A percentile compares a stretch with the other conserved stretches of the same genome.
Conservation (phyloP, 495 filamentous ascomycete genomes). For the Penicillium malachiteum region DNA sequence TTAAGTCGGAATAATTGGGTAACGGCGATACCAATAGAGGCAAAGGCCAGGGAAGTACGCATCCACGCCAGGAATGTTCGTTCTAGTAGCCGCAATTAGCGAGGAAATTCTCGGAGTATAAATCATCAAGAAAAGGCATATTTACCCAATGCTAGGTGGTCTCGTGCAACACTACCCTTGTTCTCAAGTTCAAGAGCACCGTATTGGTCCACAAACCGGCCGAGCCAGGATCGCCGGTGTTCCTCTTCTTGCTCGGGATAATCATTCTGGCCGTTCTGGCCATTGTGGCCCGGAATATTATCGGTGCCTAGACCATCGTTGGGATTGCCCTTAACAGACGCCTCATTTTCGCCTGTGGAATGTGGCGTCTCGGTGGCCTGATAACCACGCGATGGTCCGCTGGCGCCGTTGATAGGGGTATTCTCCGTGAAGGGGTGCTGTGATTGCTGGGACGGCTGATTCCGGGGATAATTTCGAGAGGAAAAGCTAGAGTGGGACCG, state of each 20-base stretch:
- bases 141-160: slow-evolving; percentile 91
- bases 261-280: slow-evolving; percentile 1
- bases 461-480: slow-evolving; percentile 14
- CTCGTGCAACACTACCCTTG: slow-evolving; percentile 91
- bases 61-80: slow-evolving; percentile 97
- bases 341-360: not conserved
- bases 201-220: slow-evolving; percentile 60
- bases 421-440: slow-evolving; percentile 25
- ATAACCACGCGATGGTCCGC: slow-evolving; percentile 31
- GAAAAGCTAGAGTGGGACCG: slow-evolving; percentile 24
- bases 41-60: slow-evolving; percentile 91
- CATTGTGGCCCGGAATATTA: not conserved
- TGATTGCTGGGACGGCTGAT: slow-evolving; percentile 10
- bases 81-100: slow-evolving; percentile 53
- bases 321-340: not conserved
- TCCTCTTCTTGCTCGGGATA: slow-evolving; percentile 7
- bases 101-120: slow-evolving; percentile 16
- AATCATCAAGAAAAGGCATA: slow-evolving; percentile 1
- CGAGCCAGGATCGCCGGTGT: slow-evolving; percentile 47
- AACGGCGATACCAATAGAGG: slow-evolving; percentile 92
- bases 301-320: not conserved
- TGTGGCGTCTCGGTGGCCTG: slow-evolving; percentile 33
- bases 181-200: slow-evolving; percentile 91
- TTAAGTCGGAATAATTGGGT: slow-evolving; percentile 96
- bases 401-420: slow-evolving; percentile 33